Conservation (phyloP, 257 asterid species). For the Asclepias syriaca region DNA sequence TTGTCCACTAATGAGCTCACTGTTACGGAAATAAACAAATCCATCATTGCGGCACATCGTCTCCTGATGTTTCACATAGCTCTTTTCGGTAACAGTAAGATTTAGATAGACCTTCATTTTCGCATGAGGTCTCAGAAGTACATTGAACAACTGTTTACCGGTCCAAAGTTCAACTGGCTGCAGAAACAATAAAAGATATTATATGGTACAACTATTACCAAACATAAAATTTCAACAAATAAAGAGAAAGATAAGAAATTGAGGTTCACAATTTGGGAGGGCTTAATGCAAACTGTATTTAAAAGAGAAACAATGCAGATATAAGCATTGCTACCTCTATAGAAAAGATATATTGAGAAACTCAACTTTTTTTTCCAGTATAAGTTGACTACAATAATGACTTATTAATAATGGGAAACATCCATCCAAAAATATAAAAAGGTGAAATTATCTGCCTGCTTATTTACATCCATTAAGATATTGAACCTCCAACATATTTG, state of each 20-base stretch:
- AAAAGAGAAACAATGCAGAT: background rate
- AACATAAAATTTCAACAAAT: background rate
- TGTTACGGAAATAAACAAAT: conserved; percentile 82
- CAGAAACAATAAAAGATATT: conserved; percentile 15
- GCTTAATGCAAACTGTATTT: background rate
- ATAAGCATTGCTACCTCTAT: background rate
- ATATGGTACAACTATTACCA: background rate
- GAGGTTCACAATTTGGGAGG: background rate
- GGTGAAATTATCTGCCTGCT: background rate
- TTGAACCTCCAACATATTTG: background rate
- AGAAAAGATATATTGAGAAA: background rate
- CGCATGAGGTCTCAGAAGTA: conserved; percentile 74
- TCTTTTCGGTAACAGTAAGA: conserved; percentile 79
- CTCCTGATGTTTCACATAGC: conserved; percentile 38
- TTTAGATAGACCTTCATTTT: conserved; percentile 72
- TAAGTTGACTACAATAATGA: background rate
- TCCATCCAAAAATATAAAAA: conserved; percentile 1
- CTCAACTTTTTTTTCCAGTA: background rate
- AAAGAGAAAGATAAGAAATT: background rate
- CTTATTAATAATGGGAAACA: background rate
- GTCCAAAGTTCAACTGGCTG: conserved; percentile 99
- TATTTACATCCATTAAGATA: background rate
- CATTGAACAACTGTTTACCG: conserved; percentile 79
- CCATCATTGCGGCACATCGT: conserved; percentile 91
- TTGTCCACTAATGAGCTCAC: conserved; percentile 93